Base-by-base conservation (phyloP, 768 basidiomycete genomes). In the Phanerodontia chrysosporium region DNA sequence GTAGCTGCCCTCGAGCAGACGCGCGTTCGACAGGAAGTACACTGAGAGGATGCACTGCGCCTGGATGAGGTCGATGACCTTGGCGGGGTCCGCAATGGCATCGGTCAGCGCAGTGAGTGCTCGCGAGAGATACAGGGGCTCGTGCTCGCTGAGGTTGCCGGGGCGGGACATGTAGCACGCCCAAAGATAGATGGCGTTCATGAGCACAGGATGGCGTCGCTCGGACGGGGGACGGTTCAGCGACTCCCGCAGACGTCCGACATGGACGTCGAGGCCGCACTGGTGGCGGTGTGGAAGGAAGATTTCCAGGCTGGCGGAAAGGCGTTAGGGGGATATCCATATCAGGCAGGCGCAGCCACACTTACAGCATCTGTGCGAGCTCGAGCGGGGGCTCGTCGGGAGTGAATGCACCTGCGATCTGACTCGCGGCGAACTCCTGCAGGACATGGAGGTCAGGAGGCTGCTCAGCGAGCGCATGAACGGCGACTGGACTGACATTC, bases 121-220 rank as follows among this genome's bases (percentile, higher is more conserved):
- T 35, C 82, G 81, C 10, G 73, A 75, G 57, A 92, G 83, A 66
- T 89, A 92, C 62, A 85, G 82, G 16, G 82, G 78, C 72, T 92
- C 89, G 66, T 90, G 86, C 53, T 85, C 82, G 64, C 82, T 82
- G 13, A 92, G 76, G 5, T 83, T 79, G 39, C 83, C 86, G 7
- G 89, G 85, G 22, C 87, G 80, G 10, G 90, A 89, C 42, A 92
- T 79, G 68, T 87, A 89, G 70, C 89, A 92, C 1, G 89, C 86
- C 86, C 90, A 91, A 7, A 92, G 81, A 68, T 85, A 92, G 66
- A 92, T 86, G 61, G 89, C 80, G 67, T 91, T 89, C 78, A 91
- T 83, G 14, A 93, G 79, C 55, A 80, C 83, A 9, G 90, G 85
- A 66, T 92, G 90, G 21, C 84, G 83, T 57, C 87, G 88, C 58